A percentile compares a stretch with the other conserved stretches of the same genome.
phyloP scores from a whole-genome alignment of 768 basidiomycete species.

The Termitomyces sp. region DNA sequence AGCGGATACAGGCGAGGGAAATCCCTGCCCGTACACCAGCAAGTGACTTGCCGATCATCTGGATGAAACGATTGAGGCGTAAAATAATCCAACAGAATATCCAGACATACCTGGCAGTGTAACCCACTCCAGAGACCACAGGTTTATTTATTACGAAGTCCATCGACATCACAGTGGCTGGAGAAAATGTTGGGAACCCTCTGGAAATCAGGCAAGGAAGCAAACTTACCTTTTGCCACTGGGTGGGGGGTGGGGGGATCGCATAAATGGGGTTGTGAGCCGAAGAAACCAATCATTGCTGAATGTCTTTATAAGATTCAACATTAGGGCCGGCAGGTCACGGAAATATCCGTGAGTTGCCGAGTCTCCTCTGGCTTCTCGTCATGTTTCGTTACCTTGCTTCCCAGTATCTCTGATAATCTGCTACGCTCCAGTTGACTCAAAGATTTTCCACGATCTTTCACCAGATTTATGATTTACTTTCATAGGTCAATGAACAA shows the following conservation, averaged over 20 bases:
- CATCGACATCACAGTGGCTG: not conserved
- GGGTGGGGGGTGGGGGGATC: too few species aligned
- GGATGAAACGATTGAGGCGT: not conserved
- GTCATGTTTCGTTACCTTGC: not conserved
- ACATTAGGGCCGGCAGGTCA: not conserved
- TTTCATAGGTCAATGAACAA: not conserved
- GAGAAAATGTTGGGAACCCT: not conserved
- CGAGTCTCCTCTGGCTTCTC: too few species aligned
- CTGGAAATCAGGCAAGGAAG: too few species aligned
- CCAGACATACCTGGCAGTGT: not conserved
- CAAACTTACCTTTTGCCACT: not conserved
- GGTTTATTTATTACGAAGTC: not conserved
- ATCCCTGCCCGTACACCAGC: not conserved
- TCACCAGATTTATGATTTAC: not conserved
- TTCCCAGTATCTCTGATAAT: not conserved
- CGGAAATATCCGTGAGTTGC: conserved; percentile 1
- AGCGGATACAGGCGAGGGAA: not conserved
- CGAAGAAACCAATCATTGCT: not conserved
- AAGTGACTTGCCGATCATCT: not conserved
- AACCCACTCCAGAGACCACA: not conserved
- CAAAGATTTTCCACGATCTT: not conserved
- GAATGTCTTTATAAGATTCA: not conserved
- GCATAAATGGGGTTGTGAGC: not conserved
- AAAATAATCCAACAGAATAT: not conserved
- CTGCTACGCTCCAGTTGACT: too few species aligned